Evolutionary conservation across 2,329 filamentous ascomycete genomes (phyloP).

Genomic region (Lanzia echinophila): DNA sequence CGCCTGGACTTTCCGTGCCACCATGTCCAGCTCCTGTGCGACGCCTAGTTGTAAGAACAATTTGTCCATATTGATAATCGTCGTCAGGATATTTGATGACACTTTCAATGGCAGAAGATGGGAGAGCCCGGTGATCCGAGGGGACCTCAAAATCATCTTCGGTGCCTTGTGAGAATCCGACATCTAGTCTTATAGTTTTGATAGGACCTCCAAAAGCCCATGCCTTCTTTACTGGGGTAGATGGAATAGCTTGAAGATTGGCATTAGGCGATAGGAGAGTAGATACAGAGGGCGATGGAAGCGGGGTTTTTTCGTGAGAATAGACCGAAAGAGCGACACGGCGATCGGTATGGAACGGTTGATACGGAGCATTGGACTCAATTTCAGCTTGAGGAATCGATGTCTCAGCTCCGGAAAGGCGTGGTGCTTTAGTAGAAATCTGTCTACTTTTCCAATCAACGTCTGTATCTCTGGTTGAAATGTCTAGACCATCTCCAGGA

Average conservation of each 20-base stretch:
- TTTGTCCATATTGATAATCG: conserved; percentile 51
- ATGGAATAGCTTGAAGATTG: conserved; percentile 9
- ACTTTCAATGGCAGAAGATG: conserved; percentile 57
- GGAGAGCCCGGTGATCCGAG: conserved; percentile 51
- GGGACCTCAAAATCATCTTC: conserved; percentile 46
- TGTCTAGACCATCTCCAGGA: conserved; percentile 31
- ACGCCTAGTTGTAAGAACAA: conserved; percentile 74
- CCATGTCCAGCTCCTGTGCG: conserved; percentile 47
- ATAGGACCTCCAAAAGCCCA: conserved; percentile 59
- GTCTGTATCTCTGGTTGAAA: conserved; percentile 23
- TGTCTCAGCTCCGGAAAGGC: conserved; percentile 43
- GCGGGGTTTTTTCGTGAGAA: conserved; percentile 17
- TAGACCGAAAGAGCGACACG: conserved; percentile 74
- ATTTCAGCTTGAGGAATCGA: conserved; percentile 76
- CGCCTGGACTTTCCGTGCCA: conserved; percentile 31
- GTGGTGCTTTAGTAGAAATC: conserved; percentile 31
- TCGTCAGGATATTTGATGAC: conserved; percentile 40
- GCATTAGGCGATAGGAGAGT: conserved; percentile 22
- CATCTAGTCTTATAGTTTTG: conserved; percentile 43
- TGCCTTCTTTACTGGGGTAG: conserved; percentile 15
- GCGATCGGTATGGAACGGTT: conserved; percentile 89
- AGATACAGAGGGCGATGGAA: conserved; percentile 23
- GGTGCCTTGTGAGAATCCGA: conserved; percentile 39
- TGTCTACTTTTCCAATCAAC: conserved; percentile 33
- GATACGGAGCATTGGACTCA: conserved; percentile 91